phyloP scores from a whole-genome alignment of 1,284 basidiomycete genomes.

The Melampsora larici-populina region DNA sequence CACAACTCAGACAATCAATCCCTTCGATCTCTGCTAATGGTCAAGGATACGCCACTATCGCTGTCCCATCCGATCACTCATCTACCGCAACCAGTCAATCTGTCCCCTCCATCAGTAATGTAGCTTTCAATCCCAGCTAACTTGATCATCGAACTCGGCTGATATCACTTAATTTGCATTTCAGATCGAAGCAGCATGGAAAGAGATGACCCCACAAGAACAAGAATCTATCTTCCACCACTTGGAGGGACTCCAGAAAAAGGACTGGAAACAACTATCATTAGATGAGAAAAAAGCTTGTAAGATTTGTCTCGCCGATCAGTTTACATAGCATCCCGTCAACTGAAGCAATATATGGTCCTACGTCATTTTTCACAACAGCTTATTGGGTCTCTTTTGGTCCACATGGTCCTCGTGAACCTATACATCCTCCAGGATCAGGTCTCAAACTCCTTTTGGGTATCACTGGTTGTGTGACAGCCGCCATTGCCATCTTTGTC shows the following conservation, averaged over 20 bases:
- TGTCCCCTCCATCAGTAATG: slow-evolving; percentile 4
- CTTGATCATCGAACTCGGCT: too few species aligned
- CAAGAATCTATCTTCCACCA: slow-evolving; percentile 43
- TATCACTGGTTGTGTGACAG: slow-evolving; percentile 42
- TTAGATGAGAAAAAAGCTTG: slow-evolving; percentile 44
- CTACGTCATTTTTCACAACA: not conserved
- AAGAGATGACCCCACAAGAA: slow-evolving; percentile 42
- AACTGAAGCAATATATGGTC: not conserved
- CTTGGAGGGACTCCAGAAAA: slow-evolving; percentile 43
- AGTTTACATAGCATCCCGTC: not conserved
- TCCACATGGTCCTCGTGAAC: slow-evolving; percentile 42
- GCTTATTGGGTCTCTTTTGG: slow-evolving; percentile 44
- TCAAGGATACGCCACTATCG: slow-evolving; percentile 1
- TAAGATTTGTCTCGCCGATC: slow-evolving; percentile 11
- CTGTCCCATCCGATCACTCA: not conserved
- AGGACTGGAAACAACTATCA: slow-evolving; percentile 40
- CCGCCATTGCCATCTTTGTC: slow-evolving; percentile 32
- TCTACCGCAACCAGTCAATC: not conserved
- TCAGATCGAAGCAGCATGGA: slow-evolving; percentile 44
- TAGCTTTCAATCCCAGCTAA: not conserved
- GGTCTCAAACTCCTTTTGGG: slow-evolving; percentile 42
- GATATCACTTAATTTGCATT: too few species aligned
- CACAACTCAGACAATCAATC: not conserved
- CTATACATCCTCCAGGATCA: slow-evolving; percentile 42
- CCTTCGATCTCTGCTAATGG: not conserved